phyloP scores from a whole-genome alignment of 192 early-diverging fungal species.

The Backusella mclennaniae region DNA sequence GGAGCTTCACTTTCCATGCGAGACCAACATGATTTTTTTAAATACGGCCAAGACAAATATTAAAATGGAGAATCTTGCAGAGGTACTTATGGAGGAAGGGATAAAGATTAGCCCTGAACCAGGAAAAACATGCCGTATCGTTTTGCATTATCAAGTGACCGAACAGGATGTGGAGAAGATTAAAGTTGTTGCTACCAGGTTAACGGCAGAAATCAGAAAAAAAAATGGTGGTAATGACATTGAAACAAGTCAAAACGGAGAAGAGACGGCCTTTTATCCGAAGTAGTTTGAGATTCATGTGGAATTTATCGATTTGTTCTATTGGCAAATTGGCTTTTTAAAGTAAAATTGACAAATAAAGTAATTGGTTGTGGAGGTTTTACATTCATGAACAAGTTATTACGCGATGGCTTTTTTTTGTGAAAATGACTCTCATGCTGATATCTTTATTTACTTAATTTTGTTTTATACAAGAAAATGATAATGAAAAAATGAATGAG shows the following conservation, averaged over 20 bases:
- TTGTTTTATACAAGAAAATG: not conserved
- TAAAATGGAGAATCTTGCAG: constrained; percentile 45
- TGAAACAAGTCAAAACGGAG: not conserved
- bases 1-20: constrained; percentile 54
- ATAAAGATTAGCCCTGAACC: constrained; percentile 52
- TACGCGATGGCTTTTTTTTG: too few relatives aligned
- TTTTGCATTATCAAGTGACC: constrained; percentile 69
- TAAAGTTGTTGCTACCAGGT: not conserved
- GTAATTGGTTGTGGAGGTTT: not conserved
- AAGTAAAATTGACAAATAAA: not conserved
- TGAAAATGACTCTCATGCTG: too few relatives aligned
- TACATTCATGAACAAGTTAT: not conserved
- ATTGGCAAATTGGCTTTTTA: not conserved
- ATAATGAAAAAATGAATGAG: not conserved
- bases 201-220: not conserved
- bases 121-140: constrained; percentile 49
- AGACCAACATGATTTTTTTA: constrained; percentile 93
- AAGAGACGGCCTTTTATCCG: not conserved
- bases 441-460: not conserved
- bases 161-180: constrained; percentile 52
- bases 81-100: constrained; percentile 41
- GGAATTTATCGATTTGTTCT: not conserved
- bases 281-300: not conserved
- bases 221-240: not conserved
- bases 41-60: constrained; percentile 49